Conservation (phyloP, 345 rosid species). For the Erysimum cheiranthoides region DNA sequence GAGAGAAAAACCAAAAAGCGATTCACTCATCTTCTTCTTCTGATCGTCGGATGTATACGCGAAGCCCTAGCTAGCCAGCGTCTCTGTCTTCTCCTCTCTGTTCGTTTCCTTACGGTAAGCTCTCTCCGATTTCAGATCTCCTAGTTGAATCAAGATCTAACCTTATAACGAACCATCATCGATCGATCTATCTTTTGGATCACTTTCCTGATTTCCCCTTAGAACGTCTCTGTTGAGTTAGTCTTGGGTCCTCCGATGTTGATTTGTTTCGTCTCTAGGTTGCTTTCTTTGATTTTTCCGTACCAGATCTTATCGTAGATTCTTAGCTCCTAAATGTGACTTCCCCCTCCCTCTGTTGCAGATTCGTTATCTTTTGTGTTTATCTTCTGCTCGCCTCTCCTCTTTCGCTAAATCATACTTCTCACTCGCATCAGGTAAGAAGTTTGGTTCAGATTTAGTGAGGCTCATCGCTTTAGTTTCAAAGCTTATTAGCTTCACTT, state of each 20-base stretch:
- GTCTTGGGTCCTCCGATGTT: constrained; percentile 4
- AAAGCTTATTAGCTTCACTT: not conserved
- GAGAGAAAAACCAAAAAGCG: too few species aligned
- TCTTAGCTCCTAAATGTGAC: not conserved
- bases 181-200: constrained; percentile 2
- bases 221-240: not conserved
- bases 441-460: constrained; percentile 36
- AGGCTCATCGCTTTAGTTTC: constrained; percentile 10
- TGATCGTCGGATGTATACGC: not conserved
- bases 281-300: not conserved
- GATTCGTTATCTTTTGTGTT: constrained; percentile 23
- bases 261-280: constrained; percentile 8
- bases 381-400: constrained; percentile 14
- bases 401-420: not conserved
- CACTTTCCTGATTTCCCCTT: not conserved
- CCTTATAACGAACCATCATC: not conserved
- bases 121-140: constrained; percentile 30
- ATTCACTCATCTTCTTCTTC: too few species aligned
- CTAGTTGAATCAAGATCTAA: not conserved
- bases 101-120: constrained; percentile 21
- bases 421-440: constrained; percentile 46
- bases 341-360: constrained; percentile 4
- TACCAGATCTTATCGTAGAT: not conserved
- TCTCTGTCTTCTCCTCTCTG: constrained; percentile 2
- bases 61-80: constrained; percentile 33